Percentiles rank a stretch among this genome's conserved stretches.
Evolutionary conservation across 495 filamentous ascomycete species (phyloP).

Genomic region (Penicillium simplicissimum): DNA sequence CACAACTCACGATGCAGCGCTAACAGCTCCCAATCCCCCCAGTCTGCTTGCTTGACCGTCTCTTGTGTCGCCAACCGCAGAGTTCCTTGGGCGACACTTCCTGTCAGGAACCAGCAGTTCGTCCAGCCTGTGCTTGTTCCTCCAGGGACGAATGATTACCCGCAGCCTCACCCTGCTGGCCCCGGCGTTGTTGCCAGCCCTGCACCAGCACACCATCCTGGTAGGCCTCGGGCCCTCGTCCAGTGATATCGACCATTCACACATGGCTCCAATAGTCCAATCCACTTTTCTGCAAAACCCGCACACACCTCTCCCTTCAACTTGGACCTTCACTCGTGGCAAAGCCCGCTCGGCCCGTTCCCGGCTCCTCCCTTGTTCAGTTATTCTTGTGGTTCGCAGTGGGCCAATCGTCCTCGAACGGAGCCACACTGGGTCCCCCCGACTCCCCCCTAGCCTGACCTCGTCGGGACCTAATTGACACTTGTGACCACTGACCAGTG

Average conservation of each 20-base stretch:
- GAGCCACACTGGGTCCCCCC: conserved; percentile 3
- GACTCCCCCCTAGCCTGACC: background rate
- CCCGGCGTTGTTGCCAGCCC: background rate
- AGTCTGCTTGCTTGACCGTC: conserved; percentile 13
- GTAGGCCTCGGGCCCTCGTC: background rate
- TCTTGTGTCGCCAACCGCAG: conserved; percentile 1
- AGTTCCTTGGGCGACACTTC: conserved; percentile 9
- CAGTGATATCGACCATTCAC: background rate
- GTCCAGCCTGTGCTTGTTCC: background rate
- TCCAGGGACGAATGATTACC: background rate
- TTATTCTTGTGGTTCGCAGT: background rate
- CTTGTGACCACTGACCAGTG: too few species aligned
- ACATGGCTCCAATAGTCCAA: background rate
- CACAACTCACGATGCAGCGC: conserved; percentile 1
- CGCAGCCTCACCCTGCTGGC: background rate
- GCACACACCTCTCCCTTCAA: conserved; percentile 1
- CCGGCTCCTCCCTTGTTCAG: conserved; percentile 21
- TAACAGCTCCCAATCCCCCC: conserved; percentile 1
- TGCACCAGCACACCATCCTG: background rate
- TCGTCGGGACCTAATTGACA: background rate
- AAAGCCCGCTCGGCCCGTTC: conserved; percentile 32
- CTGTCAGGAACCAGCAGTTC: conserved; percentile 15
- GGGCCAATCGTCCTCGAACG: conserved; percentile 8
- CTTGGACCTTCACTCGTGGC: conserved; percentile 13
- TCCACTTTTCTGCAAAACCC: conserved; percentile 10